A percentile compares a stretch with the other conserved stretches of the same genome.
Evolutionary conservation across 2,329 filamentous ascomycete genomes (phyloP).

Genomic region (Gyromitra esculenta): DNA sequence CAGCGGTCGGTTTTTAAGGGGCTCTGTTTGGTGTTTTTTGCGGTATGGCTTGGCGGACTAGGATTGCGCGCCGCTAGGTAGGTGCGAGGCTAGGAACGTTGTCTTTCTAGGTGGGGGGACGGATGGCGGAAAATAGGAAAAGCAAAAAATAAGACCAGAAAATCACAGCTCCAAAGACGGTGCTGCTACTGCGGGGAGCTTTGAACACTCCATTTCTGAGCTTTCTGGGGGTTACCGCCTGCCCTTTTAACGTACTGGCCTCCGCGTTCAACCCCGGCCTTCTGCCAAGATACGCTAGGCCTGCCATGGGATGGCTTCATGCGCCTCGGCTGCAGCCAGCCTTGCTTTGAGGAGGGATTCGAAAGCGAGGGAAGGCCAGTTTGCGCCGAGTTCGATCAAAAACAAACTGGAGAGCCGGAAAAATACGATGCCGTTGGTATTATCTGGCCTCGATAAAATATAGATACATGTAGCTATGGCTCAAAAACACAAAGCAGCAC

Average conservation of each 20-base stretch:
- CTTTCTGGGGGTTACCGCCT: constrained; percentile 53
- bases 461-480: constrained; percentile 12
- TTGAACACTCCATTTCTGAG: constrained; percentile 50
- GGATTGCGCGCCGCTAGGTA: constrained; percentile 37
- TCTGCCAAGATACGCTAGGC: constrained; percentile 45
- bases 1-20: constrained; percentile 55
- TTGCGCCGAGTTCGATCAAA: constrained; percentile 35
- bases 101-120: constrained; percentile 20
- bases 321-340: constrained; percentile 46
- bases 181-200: constrained; percentile 47
- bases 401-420: constrained; percentile 34
- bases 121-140: constrained; percentile 47
- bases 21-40: constrained; percentile 54
- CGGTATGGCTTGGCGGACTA: constrained; percentile 45
- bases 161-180: constrained; percentile 44
- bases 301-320: constrained; percentile 41
- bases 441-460: constrained; percentile 40
- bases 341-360: constrained; percentile 49
- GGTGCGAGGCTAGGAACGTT: constrained; percentile 27
- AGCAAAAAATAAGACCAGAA: constrained; percentile 44
- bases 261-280: constrained; percentile 45
- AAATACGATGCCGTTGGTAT: constrained; percentile 37
- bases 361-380: constrained; percentile 46
- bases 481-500: constrained; percentile 11
- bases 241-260: constrained; percentile 53